Evolutionary conservation across 1,284 basidiomycete species (phyloP).

Genomic region (Microstroma glucosiphilum): DNA sequence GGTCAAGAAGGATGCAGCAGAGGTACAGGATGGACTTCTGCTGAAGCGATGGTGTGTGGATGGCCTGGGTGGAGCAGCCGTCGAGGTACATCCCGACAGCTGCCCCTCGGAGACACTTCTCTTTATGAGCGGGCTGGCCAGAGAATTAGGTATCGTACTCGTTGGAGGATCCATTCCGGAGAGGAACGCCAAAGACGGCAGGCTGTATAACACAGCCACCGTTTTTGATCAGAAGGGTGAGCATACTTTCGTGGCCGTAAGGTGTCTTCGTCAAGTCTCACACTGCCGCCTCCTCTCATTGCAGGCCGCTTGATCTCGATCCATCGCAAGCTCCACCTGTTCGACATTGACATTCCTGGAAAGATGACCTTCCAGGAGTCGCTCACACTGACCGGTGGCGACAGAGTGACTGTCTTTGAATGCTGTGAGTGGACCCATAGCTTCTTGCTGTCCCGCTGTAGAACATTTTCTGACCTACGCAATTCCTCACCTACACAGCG

Average conservation of each 20-base stretch:
- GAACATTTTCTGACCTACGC: not conserved
- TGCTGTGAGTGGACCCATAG: conserved; percentile 57
- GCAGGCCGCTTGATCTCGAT: conserved; percentile 64
- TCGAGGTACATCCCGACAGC: conserved; percentile 58
- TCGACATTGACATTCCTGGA: conserved; percentile 96
- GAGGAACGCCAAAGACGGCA: conserved; percentile 33
- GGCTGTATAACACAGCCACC: conserved; percentile 45
- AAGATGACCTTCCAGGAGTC: conserved; percentile 98
- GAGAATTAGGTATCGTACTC: conserved; percentile 74
- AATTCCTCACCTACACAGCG: not conserved
- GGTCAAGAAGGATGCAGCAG: conserved; percentile 20
- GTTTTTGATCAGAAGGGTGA: conserved; percentile 79
- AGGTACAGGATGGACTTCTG: conserved; percentile 4
- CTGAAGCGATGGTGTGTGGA: conserved; percentile 22
- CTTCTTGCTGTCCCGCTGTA: not conserved
- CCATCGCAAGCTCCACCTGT: conserved; percentile 91
- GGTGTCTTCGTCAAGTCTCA: too few species aligned
- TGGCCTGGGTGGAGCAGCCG: conserved; percentile 45
- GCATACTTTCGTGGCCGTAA: conserved; percentile 17
- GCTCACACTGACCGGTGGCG: conserved; percentile 79
- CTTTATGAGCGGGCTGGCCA: conserved; percentile 75
- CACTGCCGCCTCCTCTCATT: too few species aligned
- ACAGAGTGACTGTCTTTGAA: conserved; percentile 72
- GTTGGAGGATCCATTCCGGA: conserved; percentile 66
- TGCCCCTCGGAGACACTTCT: conserved; percentile 67